Evolutionary conservation across 257 asterid species (phyloP).

Genomic region (Solanum commersonii): DNA sequence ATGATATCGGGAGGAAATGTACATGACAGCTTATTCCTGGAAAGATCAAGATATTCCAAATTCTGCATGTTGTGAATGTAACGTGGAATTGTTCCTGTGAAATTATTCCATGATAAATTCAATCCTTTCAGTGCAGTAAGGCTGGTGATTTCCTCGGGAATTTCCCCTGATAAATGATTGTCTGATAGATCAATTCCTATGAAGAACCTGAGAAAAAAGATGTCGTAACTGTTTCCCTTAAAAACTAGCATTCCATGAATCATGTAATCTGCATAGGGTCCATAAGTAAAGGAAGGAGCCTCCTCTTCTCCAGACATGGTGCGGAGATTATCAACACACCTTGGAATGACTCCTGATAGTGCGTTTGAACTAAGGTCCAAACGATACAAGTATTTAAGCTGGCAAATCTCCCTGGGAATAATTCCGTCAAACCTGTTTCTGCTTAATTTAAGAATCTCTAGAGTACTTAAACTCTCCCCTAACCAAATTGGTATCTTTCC

Average conservation of each 20-base stretch:
- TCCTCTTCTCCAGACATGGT: background rate
- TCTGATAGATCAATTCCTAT: background rate
- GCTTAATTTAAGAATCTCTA: background rate
- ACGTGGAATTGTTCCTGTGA: background rate
- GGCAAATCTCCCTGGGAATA: background rate
- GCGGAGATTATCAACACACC: background rate
- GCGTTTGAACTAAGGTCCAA: background rate
- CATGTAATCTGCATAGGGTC: background rate
- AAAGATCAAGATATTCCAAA: background rate
- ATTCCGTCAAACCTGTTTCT: background rate
- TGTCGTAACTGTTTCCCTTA: background rate
- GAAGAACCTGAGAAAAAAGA: fast-evolving
- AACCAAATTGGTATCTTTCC: background rate
- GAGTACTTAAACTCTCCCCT: background rate
- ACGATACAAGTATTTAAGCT: background rate
- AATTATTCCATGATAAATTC: background rate
- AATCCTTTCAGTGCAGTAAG: fast-evolving
- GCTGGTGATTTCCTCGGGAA: background rate
- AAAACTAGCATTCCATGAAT: fast-evolving
- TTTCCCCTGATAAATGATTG: background rate
- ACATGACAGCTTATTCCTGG: background rate
- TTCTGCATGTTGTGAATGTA: background rate
- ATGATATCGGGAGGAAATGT: background rate
- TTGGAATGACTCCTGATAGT: background rate
- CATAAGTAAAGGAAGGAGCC: background rate